Percentiles rank a stretch among this genome's conserved stretches.
Evolutionary conservation across 306 rosid genomes (phyloP).

Genomic region (Heteromeles arbutifolia): DNA sequence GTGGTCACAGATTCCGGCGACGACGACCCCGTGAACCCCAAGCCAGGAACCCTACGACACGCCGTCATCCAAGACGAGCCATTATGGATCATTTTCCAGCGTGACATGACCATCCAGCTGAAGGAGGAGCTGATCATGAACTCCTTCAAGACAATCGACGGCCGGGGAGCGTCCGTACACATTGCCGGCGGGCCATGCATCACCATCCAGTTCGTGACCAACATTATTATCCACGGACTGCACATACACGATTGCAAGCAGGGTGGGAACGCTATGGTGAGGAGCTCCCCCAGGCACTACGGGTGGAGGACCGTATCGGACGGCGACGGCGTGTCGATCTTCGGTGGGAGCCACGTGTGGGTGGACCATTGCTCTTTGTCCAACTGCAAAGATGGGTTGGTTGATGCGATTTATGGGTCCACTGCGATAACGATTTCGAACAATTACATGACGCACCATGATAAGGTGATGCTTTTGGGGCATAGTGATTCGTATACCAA

Average conservation of each 20-base stretch:
- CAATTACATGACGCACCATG: constrained; percentile 96
- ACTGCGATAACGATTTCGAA: constrained; percentile 79
- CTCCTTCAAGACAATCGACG: constrained; percentile 89
- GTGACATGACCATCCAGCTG: constrained; percentile 81
- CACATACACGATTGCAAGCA: constrained; percentile 80
- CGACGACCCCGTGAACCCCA: constrained; percentile 57
- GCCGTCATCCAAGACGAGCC: constrained; percentile 93
- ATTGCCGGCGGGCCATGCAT: constrained; percentile 98
- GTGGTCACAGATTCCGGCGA: constrained; percentile 75
- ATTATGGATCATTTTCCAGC: constrained; percentile 74
- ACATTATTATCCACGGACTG: constrained; percentile 75
- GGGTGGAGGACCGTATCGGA: constrained; percentile 92
- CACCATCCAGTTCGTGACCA: constrained; percentile 75
- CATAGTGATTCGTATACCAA: constrained; percentile 79
- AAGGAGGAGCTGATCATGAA: constrained; percentile 93
- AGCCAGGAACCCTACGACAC: constrained; percentile 82
- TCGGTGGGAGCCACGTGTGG: constrained; percentile 92
- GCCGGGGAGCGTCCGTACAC: constrained; percentile 89
- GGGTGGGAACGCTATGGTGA: constrained; percentile 85
- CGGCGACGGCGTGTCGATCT: constrained; percentile 93
- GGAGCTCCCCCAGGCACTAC: constrained; percentile 69
- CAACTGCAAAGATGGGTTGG: constrained; percentile 68
- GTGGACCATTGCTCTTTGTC: constrained; percentile 91
- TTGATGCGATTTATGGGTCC: constrained; percentile 90
- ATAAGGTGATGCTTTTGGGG: constrained; percentile 89